These are phyloP conservation scores for Backusella luteola DNA, from an alignment of 192 early-diverging fungal species.

Conservation along the genomic window DNA sequence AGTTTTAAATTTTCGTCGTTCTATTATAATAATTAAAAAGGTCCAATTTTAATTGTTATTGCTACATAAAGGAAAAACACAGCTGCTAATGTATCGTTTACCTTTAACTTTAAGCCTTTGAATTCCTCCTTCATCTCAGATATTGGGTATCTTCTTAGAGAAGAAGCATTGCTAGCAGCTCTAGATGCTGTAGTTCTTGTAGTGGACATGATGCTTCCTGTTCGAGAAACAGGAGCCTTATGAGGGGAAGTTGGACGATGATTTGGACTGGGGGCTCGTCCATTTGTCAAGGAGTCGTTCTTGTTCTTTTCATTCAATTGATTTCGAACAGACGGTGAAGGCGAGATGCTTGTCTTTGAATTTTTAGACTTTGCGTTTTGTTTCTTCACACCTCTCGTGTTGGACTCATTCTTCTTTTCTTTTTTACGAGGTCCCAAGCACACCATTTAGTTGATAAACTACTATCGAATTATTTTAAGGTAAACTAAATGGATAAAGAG, in stretches of 20 bases:
- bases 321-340: neutral
- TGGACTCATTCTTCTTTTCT: slow-evolving; percentile 18
- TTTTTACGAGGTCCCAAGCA: slow-evolving; percentile 32
- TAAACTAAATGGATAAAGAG: neutral
- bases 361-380: slow-evolving; percentile 1
- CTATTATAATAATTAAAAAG: slow-evolving; percentile 18
- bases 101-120: slow-evolving; percentile 34
- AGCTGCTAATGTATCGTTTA: neutral
- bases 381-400: slow-evolving; percentile 13
- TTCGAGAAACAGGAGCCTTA: neutral
- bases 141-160: slow-evolving; percentile 23
- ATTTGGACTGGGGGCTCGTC: slow-evolving; percentile 11
- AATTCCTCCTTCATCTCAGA: slow-evolving; percentile 36
- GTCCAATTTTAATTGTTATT: neutral
- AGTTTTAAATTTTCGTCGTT: slow-evolving; percentile 28
- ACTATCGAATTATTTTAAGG: neutral
- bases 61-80: neutral
- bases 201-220: neutral
- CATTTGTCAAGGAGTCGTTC: slow-evolving; percentile 6
- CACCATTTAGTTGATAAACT: slow-evolving; percentile 7
- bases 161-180: neutral
- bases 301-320: neutral
- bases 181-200: neutral
- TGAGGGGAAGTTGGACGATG: slow-evolving; percentile 5
- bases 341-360: neutral